These are phyloP conservation scores for Solanum dulcamara DNA, from an alignment of 257 asterid genomes.

Conservation along the genomic window DNA sequence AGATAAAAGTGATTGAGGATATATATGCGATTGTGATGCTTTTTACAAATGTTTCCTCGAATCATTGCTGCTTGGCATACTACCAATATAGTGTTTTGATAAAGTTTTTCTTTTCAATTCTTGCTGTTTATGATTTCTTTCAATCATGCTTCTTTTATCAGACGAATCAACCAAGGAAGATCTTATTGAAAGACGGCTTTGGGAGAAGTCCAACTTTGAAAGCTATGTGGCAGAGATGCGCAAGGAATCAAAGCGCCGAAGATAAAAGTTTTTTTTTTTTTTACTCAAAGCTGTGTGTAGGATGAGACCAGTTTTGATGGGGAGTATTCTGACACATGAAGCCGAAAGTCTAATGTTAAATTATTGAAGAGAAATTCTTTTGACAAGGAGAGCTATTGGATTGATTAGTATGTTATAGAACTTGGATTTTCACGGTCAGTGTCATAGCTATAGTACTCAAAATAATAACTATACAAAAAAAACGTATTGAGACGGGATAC, in stretches of 20 bases:
- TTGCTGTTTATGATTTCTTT: background rate
- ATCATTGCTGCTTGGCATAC: background rate
- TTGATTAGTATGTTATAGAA: background rate
- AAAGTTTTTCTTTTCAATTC: background rate
- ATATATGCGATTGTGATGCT: background rate
- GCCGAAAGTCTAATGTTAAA: background rate
- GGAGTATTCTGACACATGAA: constrained; percentile 5
- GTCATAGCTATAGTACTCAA: background rate
- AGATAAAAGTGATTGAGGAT: background rate
- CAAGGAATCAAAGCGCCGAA: constrained; percentile 86
- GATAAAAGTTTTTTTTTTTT: constrained; percentile 19
- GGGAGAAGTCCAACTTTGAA: constrained; percentile 78
- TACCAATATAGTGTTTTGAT: background rate
- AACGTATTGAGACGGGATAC: background rate
- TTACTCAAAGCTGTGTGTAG: background rate
- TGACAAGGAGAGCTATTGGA: background rate
- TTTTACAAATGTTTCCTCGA: background rate
- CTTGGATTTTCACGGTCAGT: background rate
- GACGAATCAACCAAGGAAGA: constrained; percentile 63
- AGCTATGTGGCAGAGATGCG: constrained; percentile 68
- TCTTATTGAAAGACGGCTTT: constrained; percentile 65
- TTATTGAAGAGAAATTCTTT: background rate
- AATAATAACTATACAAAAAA: background rate
- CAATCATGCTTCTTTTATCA: constrained; percentile 13
- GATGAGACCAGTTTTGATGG: constrained; percentile 15